These are phyloP conservation scores for Phytopythium boreale DNA, from an alignment of 352 stramenopile genomes.

Conservation along the genomic window DNA sequence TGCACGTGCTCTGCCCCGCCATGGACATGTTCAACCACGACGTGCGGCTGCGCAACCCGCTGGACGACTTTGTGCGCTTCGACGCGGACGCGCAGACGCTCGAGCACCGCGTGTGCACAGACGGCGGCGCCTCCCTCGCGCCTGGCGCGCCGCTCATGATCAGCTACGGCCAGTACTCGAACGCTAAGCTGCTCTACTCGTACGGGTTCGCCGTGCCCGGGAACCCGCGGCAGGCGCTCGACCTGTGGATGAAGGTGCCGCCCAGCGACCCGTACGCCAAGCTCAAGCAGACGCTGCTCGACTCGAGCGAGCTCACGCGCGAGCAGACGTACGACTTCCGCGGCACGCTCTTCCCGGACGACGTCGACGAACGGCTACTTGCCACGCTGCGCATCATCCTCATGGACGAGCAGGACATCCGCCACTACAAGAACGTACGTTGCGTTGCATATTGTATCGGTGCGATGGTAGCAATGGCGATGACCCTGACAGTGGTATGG, in stretches of 20 bases:
- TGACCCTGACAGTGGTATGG: too few relatives aligned
- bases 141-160: constrained; percentile 41
- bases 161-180: constrained; percentile 74
- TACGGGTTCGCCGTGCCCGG: constrained; percentile 56
- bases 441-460: too few relatives aligned
- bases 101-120: constrained; percentile 31
- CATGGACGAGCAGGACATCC: constrained; percentile 54
- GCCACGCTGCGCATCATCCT: constrained; percentile 56
- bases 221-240: constrained; percentile 42
- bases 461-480: too few relatives aligned
- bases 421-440: constrained; percentile 39
- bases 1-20: constrained; percentile 56
- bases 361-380: constrained; percentile 58
- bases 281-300: constrained; percentile 62
- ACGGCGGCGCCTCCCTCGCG: constrained; percentile 20
- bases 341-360: constrained; percentile 46
- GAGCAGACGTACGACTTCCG: constrained; percentile 74
- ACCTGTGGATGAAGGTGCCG: constrained; percentile 76
- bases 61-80: constrained; percentile 59
- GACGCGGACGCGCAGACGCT: constrained; percentile 42
- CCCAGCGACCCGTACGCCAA: constrained; percentile 44
- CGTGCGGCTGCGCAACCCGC: constrained; percentile 27
- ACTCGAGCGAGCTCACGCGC: constrained; percentile 49
- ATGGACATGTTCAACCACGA: constrained; percentile 85
- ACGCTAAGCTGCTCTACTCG: constrained; percentile 79